Percentiles rank a stretch among this genome's conserved stretches.
These are phyloP conservation scores for Paramecium bursaria DNA, from an alignment of 73 alveolate species.

Conservation along the genomic window DNA sequence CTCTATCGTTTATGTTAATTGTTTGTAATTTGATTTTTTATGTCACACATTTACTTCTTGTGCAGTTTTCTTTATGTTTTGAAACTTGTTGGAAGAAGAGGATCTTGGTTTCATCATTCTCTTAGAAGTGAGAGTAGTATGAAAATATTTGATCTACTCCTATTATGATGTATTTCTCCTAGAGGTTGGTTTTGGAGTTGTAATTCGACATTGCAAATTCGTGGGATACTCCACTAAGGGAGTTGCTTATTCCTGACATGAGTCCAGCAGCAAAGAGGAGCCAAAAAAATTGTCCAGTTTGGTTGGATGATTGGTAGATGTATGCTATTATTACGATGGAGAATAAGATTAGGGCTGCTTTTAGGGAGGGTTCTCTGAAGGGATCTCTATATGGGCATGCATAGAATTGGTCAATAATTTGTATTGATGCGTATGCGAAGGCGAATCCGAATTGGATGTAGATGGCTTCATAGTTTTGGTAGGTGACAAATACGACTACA, in stretches of 20 bases:
- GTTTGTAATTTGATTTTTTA: background rate
- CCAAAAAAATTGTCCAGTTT: slow-evolving; percentile 19
- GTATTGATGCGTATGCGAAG: background rate
- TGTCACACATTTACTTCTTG: slow-evolving; percentile 13
- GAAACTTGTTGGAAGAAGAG: background rate
- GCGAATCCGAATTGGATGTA: background rate
- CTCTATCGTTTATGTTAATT: slow-evolving; percentile 23
- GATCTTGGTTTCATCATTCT: background rate
- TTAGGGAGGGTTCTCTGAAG: slow-evolving; percentile 25
- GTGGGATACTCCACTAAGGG: background rate
- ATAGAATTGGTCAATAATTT: slow-evolving; percentile 15
- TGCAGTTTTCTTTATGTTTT: slow-evolving; percentile 27
- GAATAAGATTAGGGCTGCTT: slow-evolving; percentile 11
- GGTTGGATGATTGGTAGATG: background rate
- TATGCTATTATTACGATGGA: background rate
- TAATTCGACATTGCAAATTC: slow-evolving; percentile 57
- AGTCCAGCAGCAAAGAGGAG: slow-evolving; percentile 3
- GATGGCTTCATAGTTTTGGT: background rate
- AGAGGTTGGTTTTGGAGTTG: background rate
- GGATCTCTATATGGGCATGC: slow-evolving; percentile 48
- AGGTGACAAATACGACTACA: slow-evolving; percentile 5
- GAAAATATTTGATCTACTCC: slow-evolving; percentile 43
- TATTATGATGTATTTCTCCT: slow-evolving; percentile 36
- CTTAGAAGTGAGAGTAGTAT: background rate
- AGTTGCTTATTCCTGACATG: background rate